phyloP scores from a whole-genome alignment of 2,329 filamentous ascomycete species.

The Ophiostoma triangulosporum region DNA sequence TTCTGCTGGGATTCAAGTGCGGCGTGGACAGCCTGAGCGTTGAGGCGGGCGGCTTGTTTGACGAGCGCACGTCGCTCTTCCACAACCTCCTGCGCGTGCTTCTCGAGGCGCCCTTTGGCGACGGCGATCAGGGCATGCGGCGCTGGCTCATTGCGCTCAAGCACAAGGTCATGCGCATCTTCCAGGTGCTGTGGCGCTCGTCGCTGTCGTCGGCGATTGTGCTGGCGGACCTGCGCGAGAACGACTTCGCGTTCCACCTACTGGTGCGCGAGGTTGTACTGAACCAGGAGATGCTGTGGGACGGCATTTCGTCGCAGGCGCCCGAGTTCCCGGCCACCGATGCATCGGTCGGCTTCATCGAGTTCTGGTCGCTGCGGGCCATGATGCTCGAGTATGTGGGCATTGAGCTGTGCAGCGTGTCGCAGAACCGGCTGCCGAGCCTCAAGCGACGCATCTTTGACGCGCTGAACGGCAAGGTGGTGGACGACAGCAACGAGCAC shows the following conservation, averaged over 20 bases:
- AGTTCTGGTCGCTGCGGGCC: constrained; percentile 66
- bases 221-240: constrained; percentile 64
- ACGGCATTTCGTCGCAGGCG: constrained; percentile 46
- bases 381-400: constrained; percentile 74
- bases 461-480: constrained; percentile 65
- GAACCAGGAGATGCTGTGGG: constrained; percentile 57
- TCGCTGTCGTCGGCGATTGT: constrained; percentile 62
- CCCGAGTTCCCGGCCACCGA: constrained; percentile 56
- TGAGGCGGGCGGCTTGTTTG: constrained; percentile 56
- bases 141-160: constrained; percentile 59
- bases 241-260: constrained; percentile 67
- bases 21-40: constrained; percentile 56
- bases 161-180: constrained; percentile 54
- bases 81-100: constrained; percentile 66
- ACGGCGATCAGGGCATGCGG: constrained; percentile 43
- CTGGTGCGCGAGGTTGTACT: constrained; percentile 61
- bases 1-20: constrained; percentile 78
- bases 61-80: constrained; percentile 61
- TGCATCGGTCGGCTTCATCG: constrained; percentile 55
- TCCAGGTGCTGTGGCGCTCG: constrained; percentile 74
- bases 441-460: constrained; percentile 55
- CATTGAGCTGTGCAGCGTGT: constrained; percentile 67
- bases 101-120: constrained; percentile 51
- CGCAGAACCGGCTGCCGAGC: constrained; percentile 56
- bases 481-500: constrained; percentile 50